Conservation (phyloP, 169 alveolate genomes). For the Toxoplasma gondii region DNA sequence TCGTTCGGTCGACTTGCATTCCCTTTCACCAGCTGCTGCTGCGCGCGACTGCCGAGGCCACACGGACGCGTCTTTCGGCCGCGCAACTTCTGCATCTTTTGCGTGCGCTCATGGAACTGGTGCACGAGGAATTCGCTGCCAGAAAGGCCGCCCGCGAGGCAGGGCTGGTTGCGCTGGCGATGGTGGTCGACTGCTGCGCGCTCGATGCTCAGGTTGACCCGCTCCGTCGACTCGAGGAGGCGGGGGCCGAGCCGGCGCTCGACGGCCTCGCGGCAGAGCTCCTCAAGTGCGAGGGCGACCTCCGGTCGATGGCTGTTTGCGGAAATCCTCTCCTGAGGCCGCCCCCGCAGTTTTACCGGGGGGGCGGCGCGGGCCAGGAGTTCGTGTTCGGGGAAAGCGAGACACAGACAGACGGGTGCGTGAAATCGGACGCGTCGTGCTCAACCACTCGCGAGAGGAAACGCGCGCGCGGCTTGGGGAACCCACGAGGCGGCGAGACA, state of each 20-base stretch:
- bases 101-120: constrained; percentile 42
- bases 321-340: not conserved
- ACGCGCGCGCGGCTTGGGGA: no score
- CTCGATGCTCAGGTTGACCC: constrained; percentile 33
- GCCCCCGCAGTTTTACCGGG: not conserved
- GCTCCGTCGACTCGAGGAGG: constrained; percentile 20
- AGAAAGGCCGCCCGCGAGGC: constrained; percentile 28
- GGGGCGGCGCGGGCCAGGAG: not conserved
- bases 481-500: no score
- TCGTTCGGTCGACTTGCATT: constrained; percentile 79
- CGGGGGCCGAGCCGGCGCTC: constrained; percentile 22
- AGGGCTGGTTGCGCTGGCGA: constrained; percentile 46
- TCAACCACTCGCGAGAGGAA: no score
- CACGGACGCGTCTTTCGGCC: constrained; percentile 22
- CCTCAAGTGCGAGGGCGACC: not conserved
- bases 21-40: constrained; percentile 75
- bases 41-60: constrained; percentile 45
- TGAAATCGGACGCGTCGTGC: no score
- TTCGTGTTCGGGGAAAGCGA: not conserved
- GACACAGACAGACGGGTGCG: not conserved
- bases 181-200: constrained; percentile 49
- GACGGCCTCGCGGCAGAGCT: constrained; percentile 36
- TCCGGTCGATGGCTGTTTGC: not conserved
- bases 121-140: constrained; percentile 41
- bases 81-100: constrained; percentile 46